Percentiles rank a stretch among this genome's conserved stretches.
Evolutionary conservation across 1,284 basidiomycete species (phyloP).

Genomic region (Rugiboletus extremiorientalis): DNA sequence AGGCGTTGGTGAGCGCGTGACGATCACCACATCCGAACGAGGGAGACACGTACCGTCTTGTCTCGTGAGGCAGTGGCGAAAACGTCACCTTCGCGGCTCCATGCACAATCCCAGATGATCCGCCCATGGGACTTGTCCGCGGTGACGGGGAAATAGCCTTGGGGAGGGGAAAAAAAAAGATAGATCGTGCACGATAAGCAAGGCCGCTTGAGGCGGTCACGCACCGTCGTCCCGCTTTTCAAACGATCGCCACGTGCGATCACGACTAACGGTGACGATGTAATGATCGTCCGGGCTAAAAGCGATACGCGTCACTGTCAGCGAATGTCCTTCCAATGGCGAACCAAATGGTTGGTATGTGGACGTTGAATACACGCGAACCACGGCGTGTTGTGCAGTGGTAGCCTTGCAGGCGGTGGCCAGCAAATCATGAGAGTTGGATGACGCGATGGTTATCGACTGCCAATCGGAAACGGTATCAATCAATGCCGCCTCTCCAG

Average conservation of each 20-base stretch:
- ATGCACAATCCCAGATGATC: slow-evolving; percentile 95
- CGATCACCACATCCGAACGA: neutral
- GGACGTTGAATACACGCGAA: slow-evolving; percentile 79
- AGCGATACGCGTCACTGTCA: slow-evolving; percentile 88
- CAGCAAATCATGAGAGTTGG: slow-evolving; percentile 67
- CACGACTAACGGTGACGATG: slow-evolving; percentile 86
- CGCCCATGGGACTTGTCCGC: slow-evolving; percentile 86
- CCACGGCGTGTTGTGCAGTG: slow-evolving; percentile 83
- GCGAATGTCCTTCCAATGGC: slow-evolving; percentile 78
- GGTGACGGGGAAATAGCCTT: slow-evolving; percentile 62
- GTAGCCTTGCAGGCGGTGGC: slow-evolving; percentile 93
- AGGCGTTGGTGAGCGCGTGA: neutral
- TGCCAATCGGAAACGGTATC: slow-evolving; percentile 33
- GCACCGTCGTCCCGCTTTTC: slow-evolving; percentile 44
- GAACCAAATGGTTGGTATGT: slow-evolving; percentile 70
- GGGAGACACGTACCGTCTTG: slow-evolving; percentile 68
- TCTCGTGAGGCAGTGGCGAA: slow-evolving; percentile 96
- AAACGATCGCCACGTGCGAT: slow-evolving; percentile 92
- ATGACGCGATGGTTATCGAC: slow-evolving; percentile 78
- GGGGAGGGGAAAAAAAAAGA: neutral
- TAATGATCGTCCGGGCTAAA: slow-evolving; percentile 84
- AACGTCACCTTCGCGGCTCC: slow-evolving; percentile 67
- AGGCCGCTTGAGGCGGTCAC: slow-evolving; percentile 14
- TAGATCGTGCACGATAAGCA: neutral
- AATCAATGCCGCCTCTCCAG: slow-evolving; percentile 4